Evolutionary conservation across 2,329 filamentous ascomycete species (phyloP), one percentile per base, ranked within the genome.

Genomic region (Calonectria crousiana): DNA sequence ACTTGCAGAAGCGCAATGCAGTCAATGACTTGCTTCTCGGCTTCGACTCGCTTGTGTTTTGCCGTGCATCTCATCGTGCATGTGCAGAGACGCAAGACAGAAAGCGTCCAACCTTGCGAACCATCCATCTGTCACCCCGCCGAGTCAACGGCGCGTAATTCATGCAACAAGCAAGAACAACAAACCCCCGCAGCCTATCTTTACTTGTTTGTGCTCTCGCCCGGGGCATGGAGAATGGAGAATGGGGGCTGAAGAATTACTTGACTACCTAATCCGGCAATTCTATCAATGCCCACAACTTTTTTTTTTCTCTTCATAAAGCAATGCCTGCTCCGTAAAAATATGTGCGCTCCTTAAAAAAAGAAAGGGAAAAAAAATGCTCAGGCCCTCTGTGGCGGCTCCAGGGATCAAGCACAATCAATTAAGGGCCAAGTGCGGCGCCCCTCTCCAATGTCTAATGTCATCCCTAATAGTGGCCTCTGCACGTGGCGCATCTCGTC

Each of bases 61-160:
- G 75, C 78, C 71, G 77, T 67, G 62, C 70, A 23, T 74, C 62
- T 79, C 67, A 75, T 76, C 72, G 56, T 79, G 78, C 78, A 79
- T 79, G 76, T 79, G 78, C 78, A 77, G 74, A 68, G 68, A 53
- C n/a, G 49, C 30, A 41, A 32, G 34, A 41, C 58, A 73, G 41
- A 74, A 73, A 74, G 58, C 26, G 56, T 70, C 71, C 41, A 65
- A 64, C 49, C 23, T 62, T 74, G 74, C 69, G 56, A 69, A 62
- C 67, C 30, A n/a, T 20, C 44, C 44, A 47, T 47, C 44, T 23
- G 34, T 30, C 51, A 28, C 51, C 51, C 51, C 34, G 32, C 56
- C 44, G 3, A 32, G 23, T 38, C 56, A 60, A 60, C 56, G 56
- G 56, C 56, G 56, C 56, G n/a, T 38, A 60, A 38, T 36, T 60